Evolutionary conservation across 2,329 filamentous ascomycete genomes (phyloP).

Genomic region (Fusarium pseudocircinatum): DNA sequence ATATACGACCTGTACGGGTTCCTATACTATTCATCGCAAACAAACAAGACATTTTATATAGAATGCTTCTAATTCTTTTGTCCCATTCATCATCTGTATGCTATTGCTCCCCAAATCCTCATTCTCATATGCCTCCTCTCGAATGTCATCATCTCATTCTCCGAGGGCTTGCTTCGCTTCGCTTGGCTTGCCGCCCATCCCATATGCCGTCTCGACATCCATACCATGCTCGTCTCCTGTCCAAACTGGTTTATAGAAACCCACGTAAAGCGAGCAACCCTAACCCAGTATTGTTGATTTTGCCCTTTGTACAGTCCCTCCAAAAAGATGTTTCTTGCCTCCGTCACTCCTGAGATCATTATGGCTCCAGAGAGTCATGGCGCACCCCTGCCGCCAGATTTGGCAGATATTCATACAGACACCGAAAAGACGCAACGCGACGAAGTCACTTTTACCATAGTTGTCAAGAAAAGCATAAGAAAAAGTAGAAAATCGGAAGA

Average conservation of each 20-base stretch:
- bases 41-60: neutral
- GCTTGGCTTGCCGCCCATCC: conserved; percentile 12
- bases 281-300: conserved; percentile 20
- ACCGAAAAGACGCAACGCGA: conserved; percentile 30
- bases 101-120: conserved; percentile 37
- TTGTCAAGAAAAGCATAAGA: conserved; percentile 24
- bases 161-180: conserved; percentile 4
- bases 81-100: conserved; percentile 43
- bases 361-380: conserved; percentile 21
- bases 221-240: conserved; percentile 13
- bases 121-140: conserved; percentile 36
- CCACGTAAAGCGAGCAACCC: conserved; percentile 3
- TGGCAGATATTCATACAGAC: conserved; percentile 45
- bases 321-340: conserved; percentile 26
- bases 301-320: conserved; percentile 38
- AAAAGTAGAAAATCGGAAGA: conserved; percentile 24
- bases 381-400: conserved; percentile 27
- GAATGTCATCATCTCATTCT: conserved; percentile 28
- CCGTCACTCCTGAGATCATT: conserved; percentile 21
- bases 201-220: conserved; percentile 15
- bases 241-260: conserved; percentile 11
- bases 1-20: neutral
- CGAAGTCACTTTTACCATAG: conserved; percentile 41
- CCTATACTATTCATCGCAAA: neutral
- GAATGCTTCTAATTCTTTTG: conserved; percentile 32